Evolutionary conservation across 805 yeast genomes (phyloP).

Genomic region (Jamesozyma hellenica): DNA sequence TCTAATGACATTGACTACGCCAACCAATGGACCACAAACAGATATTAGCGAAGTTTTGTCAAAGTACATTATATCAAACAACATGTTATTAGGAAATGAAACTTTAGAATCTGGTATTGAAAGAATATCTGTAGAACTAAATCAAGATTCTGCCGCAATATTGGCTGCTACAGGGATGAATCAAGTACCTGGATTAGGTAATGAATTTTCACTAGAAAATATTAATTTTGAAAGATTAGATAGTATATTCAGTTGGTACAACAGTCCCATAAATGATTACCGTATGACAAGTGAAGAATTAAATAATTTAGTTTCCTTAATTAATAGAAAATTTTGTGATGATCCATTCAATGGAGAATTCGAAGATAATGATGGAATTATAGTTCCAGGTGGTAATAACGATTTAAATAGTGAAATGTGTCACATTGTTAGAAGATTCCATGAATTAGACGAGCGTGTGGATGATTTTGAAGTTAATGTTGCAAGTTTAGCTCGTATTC

Average conservation of each 20-base stretch:
- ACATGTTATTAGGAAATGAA: slow-evolving; percentile 20
- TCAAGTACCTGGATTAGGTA: slow-evolving; percentile 23
- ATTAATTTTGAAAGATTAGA: slow-evolving; percentile 26
- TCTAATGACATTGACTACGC: slow-evolving; percentile 37
- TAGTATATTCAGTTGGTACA: slow-evolving; percentile 21
- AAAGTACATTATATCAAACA: slow-evolving; percentile 22
- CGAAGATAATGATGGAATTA: slow-evolving; percentile 21
- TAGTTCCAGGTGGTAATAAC: slow-evolving; percentile 24
- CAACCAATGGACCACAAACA: slow-evolving; percentile 28
- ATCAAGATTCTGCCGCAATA: slow-evolving; percentile 29
- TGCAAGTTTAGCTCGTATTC: slow-evolving; percentile 29
- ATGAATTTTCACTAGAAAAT: slow-evolving; percentile 24
- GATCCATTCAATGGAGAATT: slow-evolving; percentile 26
- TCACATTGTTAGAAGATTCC: slow-evolving; percentile 25
- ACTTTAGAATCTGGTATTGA: slow-evolving; percentile 21
- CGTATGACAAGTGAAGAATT: slow-evolving; percentile 12
- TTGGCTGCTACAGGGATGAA: slow-evolving; percentile 28
- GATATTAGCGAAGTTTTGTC: slow-evolving; percentile 26
- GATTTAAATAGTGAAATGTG: slow-evolving; percentile 26
- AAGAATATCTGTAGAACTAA: slow-evolving; percentile 22
- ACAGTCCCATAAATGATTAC: slow-evolving; percentile 4
- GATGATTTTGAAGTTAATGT: slow-evolving; percentile 30
- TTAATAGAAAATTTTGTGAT: slow-evolving; percentile 24
- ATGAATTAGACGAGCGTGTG: slow-evolving; percentile 25
- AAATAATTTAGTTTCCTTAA: slow-evolving; percentile 13